Evolutionary conservation across 371 early-diverging fungal species (phyloP).

Genomic region (Amoeboaphelidium protococcarum): DNA sequence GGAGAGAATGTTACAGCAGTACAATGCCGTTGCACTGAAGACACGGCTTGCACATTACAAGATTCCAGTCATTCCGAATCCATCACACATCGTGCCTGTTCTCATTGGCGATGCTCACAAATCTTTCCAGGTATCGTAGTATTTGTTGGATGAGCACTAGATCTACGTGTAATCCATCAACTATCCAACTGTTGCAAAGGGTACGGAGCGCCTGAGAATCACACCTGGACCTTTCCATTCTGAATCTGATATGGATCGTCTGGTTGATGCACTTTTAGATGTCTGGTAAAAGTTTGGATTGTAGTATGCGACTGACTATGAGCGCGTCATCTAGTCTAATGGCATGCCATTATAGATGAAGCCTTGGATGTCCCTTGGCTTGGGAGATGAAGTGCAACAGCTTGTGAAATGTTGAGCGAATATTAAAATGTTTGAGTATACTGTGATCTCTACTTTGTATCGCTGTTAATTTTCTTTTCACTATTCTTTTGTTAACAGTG

Average conservation of each 20-base stretch:
- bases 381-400: too few relatives aligned
- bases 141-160: conserved; percentile 49
- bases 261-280: conserved; percentile 50
- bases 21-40: conserved; percentile 65
- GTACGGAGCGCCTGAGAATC: conserved; percentile 89
- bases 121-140: conserved; percentile 71
- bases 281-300: conserved; percentile 68
- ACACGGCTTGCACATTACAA: conserved; percentile 40
- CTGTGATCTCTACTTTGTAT: too few relatives aligned
- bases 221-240: conserved; percentile 89
- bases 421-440: too few relatives aligned
- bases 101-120: conserved; percentile 82
- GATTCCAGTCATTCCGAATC: conserved; percentile 91
- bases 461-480: too few relatives aligned
- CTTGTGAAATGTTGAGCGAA: too few relatives aligned
- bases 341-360: too few relatives aligned
- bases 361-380: too few relatives aligned
- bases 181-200: conserved; percentile 81
- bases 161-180: conserved; percentile 96
- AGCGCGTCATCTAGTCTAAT: too few relatives aligned
- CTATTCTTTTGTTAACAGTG: too few relatives aligned
- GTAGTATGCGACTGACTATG: too few relatives aligned
- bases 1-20: conserved; percentile 73
- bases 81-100: conserved; percentile 92
- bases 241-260: conserved; percentile 40